Conservation (phyloP, 148 eudicot species). For the Silene latifolia region DNA sequence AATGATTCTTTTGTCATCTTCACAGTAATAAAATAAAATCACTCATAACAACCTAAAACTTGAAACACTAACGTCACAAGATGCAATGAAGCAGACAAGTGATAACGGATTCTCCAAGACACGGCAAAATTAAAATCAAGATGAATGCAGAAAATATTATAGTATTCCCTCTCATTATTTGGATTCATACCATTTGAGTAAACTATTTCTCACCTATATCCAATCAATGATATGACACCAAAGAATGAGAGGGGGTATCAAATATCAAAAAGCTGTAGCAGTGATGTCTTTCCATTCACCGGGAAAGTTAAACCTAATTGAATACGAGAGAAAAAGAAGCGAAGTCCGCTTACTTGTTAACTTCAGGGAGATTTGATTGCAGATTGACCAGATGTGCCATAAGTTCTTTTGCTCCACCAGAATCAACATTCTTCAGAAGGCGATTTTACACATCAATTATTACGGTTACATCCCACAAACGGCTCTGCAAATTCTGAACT, state of each 20-base stretch:
- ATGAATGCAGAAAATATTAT: neutral
- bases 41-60: too few relatives aligned
- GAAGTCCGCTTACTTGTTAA: conserved; percentile 63
- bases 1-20: too few relatives aligned
- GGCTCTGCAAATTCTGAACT: neutral
- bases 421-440: conserved; percentile 71
- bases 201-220: neutral
- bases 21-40: too few relatives aligned
- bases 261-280: neutral
- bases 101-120: neutral
- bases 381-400: conserved; percentile 86
- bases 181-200: too few relatives aligned
- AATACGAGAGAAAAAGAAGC: neutral
- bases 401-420: conserved; percentile 85
- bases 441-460: neutral
- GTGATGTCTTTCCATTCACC: neutral
- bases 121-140: neutral
- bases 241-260: neutral
- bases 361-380: conserved; percentile 67
- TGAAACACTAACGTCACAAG: neutral
- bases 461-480: neutral
- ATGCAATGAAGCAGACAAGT: neutral
- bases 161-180: too few relatives aligned
- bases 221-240: neutral
- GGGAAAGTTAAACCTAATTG: neutral